phyloP scores from a whole-genome alignment of 805 yeast species.

The Wickerhamiella lipophila region DNA sequence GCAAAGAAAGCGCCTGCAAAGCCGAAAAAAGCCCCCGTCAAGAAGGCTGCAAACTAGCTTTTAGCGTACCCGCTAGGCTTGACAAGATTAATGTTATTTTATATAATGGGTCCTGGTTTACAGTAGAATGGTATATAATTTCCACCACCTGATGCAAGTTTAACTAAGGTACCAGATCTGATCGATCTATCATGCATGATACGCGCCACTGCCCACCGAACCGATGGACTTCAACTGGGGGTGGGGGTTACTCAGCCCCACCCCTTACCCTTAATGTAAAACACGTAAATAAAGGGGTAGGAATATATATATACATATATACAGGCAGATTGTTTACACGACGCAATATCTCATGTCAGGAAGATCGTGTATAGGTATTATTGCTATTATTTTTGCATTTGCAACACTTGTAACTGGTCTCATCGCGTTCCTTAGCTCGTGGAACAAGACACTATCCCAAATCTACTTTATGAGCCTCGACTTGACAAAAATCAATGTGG shows the following conservation, averaged over 20 bases:
- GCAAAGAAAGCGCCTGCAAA: constrained; percentile 5
- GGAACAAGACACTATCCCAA: constrained; percentile 31
- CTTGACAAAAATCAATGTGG: constrained; percentile 28
- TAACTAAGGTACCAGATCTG: too few relatives aligned
- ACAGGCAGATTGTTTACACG: too few relatives aligned
- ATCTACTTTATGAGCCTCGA: constrained; percentile 42
- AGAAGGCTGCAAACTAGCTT: not conserved
- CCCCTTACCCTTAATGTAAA: not conserved
- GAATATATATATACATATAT: too few relatives aligned
- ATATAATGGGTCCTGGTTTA: too few relatives aligned
- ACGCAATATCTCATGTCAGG: not conserved
- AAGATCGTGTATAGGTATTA: not conserved
- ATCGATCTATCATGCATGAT: not conserved
- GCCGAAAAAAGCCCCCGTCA: constrained; percentile 6
- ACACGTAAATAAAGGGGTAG: not conserved
- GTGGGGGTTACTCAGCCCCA: not conserved
- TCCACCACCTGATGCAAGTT: too few relatives aligned
- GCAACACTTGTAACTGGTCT: constrained; percentile 35
- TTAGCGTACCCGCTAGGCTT: too few relatives aligned
- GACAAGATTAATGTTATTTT: too few relatives aligned
- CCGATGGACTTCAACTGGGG: not conserved
- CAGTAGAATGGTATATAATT: too few relatives aligned
- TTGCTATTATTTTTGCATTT: not conserved
- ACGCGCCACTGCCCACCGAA: not conserved
- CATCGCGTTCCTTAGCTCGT: constrained; percentile 43